phyloP scores from a whole-genome alignment of 2,329 filamentous ascomycete genomes.

The Emergomyces pasteurianus region DNA sequence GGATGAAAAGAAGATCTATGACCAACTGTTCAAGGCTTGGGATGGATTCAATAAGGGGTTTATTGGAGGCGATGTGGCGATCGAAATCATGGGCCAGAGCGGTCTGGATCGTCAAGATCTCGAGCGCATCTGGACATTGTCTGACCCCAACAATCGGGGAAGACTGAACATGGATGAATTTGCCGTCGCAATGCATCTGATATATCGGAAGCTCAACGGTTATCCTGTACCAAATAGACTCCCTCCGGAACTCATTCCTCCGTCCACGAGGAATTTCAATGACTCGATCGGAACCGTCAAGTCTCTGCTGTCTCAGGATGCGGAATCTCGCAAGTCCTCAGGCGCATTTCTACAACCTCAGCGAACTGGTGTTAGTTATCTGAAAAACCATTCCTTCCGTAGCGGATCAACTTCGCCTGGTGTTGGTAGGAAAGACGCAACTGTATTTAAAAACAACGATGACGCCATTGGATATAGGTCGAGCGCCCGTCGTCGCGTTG shows the following conservation, averaged over 20 bases:
- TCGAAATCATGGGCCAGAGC: conserved; percentile 95
- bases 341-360: conserved; percentile 86
- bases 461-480: conserved; percentile 87
- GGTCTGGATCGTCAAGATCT: conserved; percentile 82
- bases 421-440: conserved; percentile 74
- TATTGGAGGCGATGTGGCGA: conserved; percentile 81
- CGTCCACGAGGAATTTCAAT: conserved; percentile 84
- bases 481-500: conserved; percentile 77
- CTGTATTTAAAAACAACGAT: conserved; percentile 93
- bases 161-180: conserved; percentile 94
- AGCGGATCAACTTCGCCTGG: conserved; percentile 46
- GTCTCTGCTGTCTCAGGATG: conserved; percentile 76
- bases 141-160: conserved; percentile 88
- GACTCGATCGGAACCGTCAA: conserved; percentile 91
- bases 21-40: conserved; percentile 90
- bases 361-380: conserved; percentile 93
- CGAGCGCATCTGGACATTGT: conserved; percentile 87
- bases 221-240: conserved; percentile 82
- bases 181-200: conserved; percentile 96
- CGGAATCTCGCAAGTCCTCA: conserved; percentile 75
- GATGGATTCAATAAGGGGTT: conserved; percentile 88
- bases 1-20: conserved; percentile 94
- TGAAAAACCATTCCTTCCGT: conserved; percentile 90
- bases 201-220: conserved; percentile 92
- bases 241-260: conserved; percentile 84